Evolutionary conservation across 164 flowering plant genomes (phyloP), one percentile per base, ranked within the genome.

Genomic region (Tetracentron sinense): DNA sequence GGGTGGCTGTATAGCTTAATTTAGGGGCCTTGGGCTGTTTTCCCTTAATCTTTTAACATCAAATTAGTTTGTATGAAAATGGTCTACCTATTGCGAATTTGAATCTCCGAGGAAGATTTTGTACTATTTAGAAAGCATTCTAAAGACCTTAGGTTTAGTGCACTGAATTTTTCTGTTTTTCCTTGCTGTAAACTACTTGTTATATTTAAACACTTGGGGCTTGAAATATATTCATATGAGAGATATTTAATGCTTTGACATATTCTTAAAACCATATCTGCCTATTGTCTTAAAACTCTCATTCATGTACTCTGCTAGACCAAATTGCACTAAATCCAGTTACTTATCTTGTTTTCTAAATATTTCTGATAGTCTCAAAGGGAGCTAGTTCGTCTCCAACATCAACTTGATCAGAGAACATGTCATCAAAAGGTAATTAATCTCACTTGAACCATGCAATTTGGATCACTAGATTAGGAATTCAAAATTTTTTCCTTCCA

Each of bases 401-500:
- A 89, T 83, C 96, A 89, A 79, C 66, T 68, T 17, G 73, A 77
- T 57, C 97, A 87, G 54, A 71, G 86, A 42, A 81, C 85, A 64
- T 80, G 72, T 42, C 98, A 94, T 74, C 81, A 78, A 54, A 84
- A 80, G 95, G 98, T 91, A 72, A 26, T 19, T 10, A 42, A 33
- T 7, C 54, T 53, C 3, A 21, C 6, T 33, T 42, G 35, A 27
- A 63, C 23, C 7, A 3, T 54, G 35, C n/a, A 38, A 42, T n/a
- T 42, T 64, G 52, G 44, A 29, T 64, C 61, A 42, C 23, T 44
- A 33, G 28, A 12, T 7, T 27, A 51, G 16, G n/a, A 25, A 7
- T 58, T 0, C 1, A 14, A 52, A 10, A 33, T 26, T 21, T 31
- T 26, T 48, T 22, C 42, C 21, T 11, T 1, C 17, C 11, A 21